Evolutionary conservation across 768 basidiomycete species (phyloP), one percentile per base, ranked within the genome.

Genomic region (Gelatoporia subvermispora): DNA sequence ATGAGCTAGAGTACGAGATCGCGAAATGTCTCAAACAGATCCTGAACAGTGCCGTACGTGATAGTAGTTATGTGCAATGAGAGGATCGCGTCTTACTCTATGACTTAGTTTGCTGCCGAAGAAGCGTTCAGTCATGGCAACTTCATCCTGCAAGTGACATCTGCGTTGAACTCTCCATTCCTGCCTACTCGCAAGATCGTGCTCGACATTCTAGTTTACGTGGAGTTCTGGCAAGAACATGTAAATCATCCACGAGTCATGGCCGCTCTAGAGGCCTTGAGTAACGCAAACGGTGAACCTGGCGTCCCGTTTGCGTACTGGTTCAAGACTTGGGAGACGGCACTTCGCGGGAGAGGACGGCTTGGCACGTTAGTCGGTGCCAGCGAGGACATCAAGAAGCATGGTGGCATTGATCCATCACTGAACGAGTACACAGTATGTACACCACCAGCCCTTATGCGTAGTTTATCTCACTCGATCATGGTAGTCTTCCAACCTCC

Each of bases 321-420:
- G 94, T 89, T 98, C 62, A 85, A 82, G 56, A 85, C 84, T 0
- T 71, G 95, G 54, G 87, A 92, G 55, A 68, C 70, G 22, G 80
- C 80, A 2, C 73, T 97, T 16, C 77, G 82, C 41, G 94, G 93
- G 2, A 73, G 93, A 48, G 95, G 95, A 1, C 87, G 84, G 64
- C 93, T 97, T 91, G 95, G 95, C 1, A 96, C 89, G 62, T 66
- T 89, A 35, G 95, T 99, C 8, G 96, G 96, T 0, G 92, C 93
- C 20, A 95, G 93, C 57, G 90, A 94, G 13, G 93, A 97, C 56
- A 79, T 94, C 47, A 78, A 77, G 65, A 82, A 79, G 49, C 71
- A 75, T 51, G 79, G 78, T 40, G 81, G 84, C 35, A 64, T 80
- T 17, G 85, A 88, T 50, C 79, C 73, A 36, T 78, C 79, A 38